Evolutionary conservation across 2,329 filamentous ascomycete species (phyloP), one percentile per base, ranked within the genome.

Genomic region (Pseudogymnoascus sp.): DNA sequence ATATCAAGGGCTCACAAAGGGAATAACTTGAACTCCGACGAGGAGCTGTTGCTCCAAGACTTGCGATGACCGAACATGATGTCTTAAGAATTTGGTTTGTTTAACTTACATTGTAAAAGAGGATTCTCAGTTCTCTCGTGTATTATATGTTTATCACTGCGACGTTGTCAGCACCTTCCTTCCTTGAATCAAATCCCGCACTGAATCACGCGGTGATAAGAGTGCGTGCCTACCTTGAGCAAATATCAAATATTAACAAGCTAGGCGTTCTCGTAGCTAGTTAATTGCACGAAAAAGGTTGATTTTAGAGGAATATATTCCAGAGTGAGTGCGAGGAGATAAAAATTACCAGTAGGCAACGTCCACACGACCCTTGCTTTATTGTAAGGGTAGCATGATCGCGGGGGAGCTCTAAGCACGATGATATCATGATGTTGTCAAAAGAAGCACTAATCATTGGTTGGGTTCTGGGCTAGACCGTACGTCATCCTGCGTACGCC

Each of bases 51-150:
- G 17, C 36, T 58, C 31, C 31, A n/a, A 39, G 54, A 58, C 54
- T 58, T 58, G 54, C 54, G 54, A 26, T 39, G 54, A 29, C 54
- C 54, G 17, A 58, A 58, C 54, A 58, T 58, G 54, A 13, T 36
- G 31, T 17, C n/a, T 58, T 24, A 6, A 13, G 31, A 37, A 39
- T n/a, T 24, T 36, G 11, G 31, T n/a, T 36, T 13, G 6, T 26
- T 37, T 58, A 10, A 58, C 54, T 58, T 36, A 58, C 54, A 58
- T 58, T 39, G 36, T 58, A 39, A 37, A 37, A 26, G 31, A 37
- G 15, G 24, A 11, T 36, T 58, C 36, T 39, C 54, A 15, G 13
- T 35, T 36, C 36, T 24, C 54, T n/a, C 13, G 31, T 37, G 31
- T 29, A 39, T 24, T 36, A 58, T 58, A 58, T 58, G 24, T 36